Evolutionary conservation across 208 protist genomes (phyloP), one percentile per base, ranked within the genome.

Genomic region (Tetramitus jugosus): DNA sequence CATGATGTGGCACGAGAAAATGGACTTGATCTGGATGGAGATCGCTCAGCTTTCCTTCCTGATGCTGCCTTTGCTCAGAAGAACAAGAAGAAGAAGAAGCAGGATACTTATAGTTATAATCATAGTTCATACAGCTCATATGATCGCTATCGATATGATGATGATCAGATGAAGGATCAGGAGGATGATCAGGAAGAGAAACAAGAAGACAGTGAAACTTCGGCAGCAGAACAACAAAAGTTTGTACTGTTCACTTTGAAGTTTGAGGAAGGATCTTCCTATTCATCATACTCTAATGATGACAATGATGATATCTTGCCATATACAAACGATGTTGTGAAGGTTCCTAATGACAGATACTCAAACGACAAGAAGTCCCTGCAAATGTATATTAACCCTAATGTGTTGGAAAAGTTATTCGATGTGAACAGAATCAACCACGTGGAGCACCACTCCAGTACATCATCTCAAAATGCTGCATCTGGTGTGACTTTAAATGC

Each of bases 401-500:
- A 56, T 6, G 3, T 53, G 4, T 2, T 43, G 1, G 23, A 35
- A 3, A 31, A 49, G 13, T 2, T 74, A 20, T 14, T 74, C 2
- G 67, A 74, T 31, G 29, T 23, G 26, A 26, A 62, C 8, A 62
- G 8, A 31, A 31, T 62, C 14, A 23, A 62, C 4, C 10, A 3
- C 10, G 56, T 62, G 56, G 56, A 33, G 8, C 8, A 62, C 17
- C 17, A 62, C 10, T 31, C 26, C 17, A n/a, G 10, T 7, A 62
- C 14, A 62, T 31, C 14, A 62, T 3, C 17, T 33, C 23, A 77
- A 77, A 33, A 61, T 37, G 2, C n/a, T 23, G 17, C 45, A 37
- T 35, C 33, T 0, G n/a, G 6, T 26, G 23, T 26, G 26, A 29
- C 8, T 31, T 35, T 88, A 3, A 40, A 80, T 33, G 49, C 74